Percentiles rank a stretch among this genome's conserved stretches.
phyloP scores from a whole-genome alignment of 805 yeast genomes.

The Saccharomycopsis olivae region DNA sequence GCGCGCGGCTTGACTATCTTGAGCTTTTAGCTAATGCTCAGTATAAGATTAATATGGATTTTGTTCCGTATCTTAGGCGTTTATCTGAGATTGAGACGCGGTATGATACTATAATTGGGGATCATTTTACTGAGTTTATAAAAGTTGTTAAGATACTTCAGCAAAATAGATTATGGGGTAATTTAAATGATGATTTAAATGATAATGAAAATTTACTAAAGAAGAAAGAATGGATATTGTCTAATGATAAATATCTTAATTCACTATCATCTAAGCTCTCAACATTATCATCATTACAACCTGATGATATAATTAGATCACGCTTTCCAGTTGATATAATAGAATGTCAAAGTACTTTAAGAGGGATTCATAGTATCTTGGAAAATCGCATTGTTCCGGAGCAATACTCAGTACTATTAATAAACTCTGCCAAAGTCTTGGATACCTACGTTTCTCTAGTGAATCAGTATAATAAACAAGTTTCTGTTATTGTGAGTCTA shows the following conservation, averaged over 20 bases:
- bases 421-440: too few relatives aligned
- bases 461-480: too few relatives aligned
- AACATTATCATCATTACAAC: not conserved
- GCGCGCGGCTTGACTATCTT: conserved; percentile 8
- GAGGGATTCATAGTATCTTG: too few relatives aligned
- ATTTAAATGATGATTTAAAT: not conserved
- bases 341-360: too few relatives aligned
- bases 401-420: too few relatives aligned
- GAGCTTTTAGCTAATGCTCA: conserved; percentile 6
- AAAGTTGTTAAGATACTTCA: not conserved
- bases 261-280: not conserved
- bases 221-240: conserved; percentile 2
- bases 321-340: too few relatives aligned
- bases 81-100: not conserved
- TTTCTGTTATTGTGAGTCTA: too few relatives aligned
- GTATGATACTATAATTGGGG: too few relatives aligned
- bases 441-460: too few relatives aligned
- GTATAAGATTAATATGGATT: not conserved
- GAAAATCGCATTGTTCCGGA: too few relatives aligned
- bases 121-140: too few relatives aligned
- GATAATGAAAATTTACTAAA: not conserved
- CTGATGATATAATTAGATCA: not conserved
- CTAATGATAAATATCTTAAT: conserved; percentile 1
- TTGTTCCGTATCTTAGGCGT: too few relatives aligned
- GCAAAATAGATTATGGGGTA: conserved; percentile 3